These are phyloP conservation scores for Podila verticillata DNA, from an alignment of 192 early-diverging fungal species.

Conservation along the genomic window DNA sequence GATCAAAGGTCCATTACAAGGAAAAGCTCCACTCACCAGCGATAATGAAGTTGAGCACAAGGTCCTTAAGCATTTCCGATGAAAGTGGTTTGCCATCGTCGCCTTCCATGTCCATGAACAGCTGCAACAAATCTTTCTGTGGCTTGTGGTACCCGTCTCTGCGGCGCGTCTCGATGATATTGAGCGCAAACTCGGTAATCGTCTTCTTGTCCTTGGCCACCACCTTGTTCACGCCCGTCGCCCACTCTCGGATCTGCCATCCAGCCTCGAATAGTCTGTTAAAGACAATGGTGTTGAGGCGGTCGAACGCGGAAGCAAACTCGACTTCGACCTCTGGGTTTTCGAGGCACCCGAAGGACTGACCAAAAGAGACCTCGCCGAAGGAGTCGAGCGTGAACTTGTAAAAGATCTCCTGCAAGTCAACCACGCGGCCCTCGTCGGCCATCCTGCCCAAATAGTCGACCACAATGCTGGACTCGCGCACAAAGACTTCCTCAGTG, in stretches of 20 bases:
- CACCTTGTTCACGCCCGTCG: constrained; percentile 17
- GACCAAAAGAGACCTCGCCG: constrained; percentile 51
- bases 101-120: constrained; percentile 55
- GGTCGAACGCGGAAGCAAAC: constrained; percentile 67
- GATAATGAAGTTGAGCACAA: constrained; percentile 57
- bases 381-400: constrained; percentile 63
- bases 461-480: constrained; percentile 5
- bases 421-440: constrained; percentile 37
- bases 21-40: background rate
- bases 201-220: constrained; percentile 30
- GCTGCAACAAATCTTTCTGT: constrained; percentile 52
- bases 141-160: constrained; percentile 22
- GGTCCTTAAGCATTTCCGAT: constrained; percentile 56
- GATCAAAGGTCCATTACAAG: background rate
- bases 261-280: constrained; percentile 32
- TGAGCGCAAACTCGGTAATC: constrained; percentile 40
- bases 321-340: constrained; percentile 21
- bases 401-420: constrained; percentile 59
- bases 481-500: constrained; percentile 30
- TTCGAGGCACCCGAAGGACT: constrained; percentile 32
- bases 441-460: constrained; percentile 33
- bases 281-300: constrained; percentile 51
- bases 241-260: constrained; percentile 39
- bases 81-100: constrained; percentile 53
- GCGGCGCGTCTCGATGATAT: constrained; percentile 34